These are phyloP conservation scores for Saccharomyces eubayanus DNA, from an alignment of 805 yeast genomes.

Conservation along the genomic window DNA sequence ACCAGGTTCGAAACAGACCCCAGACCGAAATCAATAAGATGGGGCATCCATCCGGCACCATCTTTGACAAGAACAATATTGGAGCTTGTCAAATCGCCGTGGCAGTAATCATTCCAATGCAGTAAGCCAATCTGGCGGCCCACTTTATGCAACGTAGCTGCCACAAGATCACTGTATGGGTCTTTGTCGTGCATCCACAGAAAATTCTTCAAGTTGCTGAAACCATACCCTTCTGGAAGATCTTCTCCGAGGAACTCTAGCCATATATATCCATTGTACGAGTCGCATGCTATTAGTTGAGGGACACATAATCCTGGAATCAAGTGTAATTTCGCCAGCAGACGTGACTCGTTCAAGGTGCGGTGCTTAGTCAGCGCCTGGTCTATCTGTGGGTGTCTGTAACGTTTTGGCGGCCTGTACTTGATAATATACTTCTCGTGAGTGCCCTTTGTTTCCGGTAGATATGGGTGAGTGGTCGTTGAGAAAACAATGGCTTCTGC, in stretches of 20 bases:
- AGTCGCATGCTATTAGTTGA: slow-evolving; percentile 63
- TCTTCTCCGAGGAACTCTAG: slow-evolving; percentile 68
- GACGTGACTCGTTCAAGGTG: slow-evolving; percentile 76
- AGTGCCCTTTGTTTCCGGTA: slow-evolving; percentile 28
- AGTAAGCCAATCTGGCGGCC: slow-evolving; percentile 62
- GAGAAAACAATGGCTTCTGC: slow-evolving; percentile 81
- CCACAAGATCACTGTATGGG: slow-evolving; percentile 34
- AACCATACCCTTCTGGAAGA: slow-evolving; percentile 39
- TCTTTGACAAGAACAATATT: slow-evolving; percentile 53
- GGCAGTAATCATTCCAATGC: slow-evolving; percentile 72
- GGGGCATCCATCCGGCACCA: slow-evolving; percentile 36
- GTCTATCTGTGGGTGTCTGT: slow-evolving; percentile 81
- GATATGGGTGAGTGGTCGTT: slow-evolving; percentile 59
- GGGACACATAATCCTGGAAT: slow-evolving; percentile 60
- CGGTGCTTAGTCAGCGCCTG: slow-evolving; percentile 65
- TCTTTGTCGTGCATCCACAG: slow-evolving; percentile 44
- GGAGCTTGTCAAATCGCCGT: slow-evolving; percentile 91
- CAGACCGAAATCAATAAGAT: slow-evolving; percentile 84
- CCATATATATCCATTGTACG: slow-evolving; percentile 73
- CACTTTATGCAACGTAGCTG: slow-evolving; percentile 41
- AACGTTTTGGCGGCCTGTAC: slow-evolving; percentile 83
- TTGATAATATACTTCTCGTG: slow-evolving; percentile 52
- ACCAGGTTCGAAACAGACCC: slow-evolving; percentile 65
- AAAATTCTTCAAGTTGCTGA: slow-evolving; percentile 64
- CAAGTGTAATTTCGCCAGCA: slow-evolving; percentile 48